Percentiles rank a stretch among this genome's conserved stretches.
These are phyloP conservation scores for Luffa acutangula DNA, from an alignment of 306 rosid species.

Conservation along the genomic window DNA sequence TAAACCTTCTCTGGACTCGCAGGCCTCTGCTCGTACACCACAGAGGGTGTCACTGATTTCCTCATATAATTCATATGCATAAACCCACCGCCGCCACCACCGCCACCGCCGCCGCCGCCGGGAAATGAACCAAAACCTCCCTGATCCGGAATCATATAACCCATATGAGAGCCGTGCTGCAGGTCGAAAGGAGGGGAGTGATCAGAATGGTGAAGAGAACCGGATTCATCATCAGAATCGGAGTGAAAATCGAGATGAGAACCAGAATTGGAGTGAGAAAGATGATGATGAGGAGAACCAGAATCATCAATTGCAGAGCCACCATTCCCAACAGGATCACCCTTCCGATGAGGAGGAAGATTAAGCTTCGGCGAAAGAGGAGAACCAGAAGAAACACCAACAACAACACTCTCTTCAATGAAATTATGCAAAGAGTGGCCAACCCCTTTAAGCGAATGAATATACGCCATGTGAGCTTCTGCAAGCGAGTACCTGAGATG, in stretches of 20 bases:
- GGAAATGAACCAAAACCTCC: conserved; percentile 20
- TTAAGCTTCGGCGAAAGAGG: conserved; percentile 28
- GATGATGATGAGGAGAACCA: conserved; percentile 19
- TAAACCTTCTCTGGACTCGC: conserved; percentile 28
- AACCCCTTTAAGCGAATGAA: conserved; percentile 48
- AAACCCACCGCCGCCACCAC: conserved; percentile 18
- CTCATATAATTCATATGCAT: conserved; percentile 58
- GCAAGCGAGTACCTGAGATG: conserved; percentile 62
- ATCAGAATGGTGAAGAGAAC: conserved; percentile 40
- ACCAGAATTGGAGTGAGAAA: conserved; percentile 42
- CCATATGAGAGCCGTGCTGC: conserved; percentile 13
- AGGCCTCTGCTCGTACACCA: conserved; percentile 56
- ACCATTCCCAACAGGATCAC: conserved; percentile 11
- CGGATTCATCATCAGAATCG: conserved; percentile 39
- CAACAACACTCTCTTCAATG: conserved; percentile 24
- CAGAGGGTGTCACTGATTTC: conserved; percentile 53
- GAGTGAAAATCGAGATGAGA: conserved; percentile 66
- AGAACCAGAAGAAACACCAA: conserved; percentile 14
- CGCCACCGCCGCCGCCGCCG: background rate
- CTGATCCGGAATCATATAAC: conserved; percentile 16
- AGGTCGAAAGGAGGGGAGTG: conserved; percentile 53
- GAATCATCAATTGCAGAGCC: conserved; percentile 6
- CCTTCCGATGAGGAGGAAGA: conserved; percentile 36
- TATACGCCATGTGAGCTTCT: conserved; percentile 61
- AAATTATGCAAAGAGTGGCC: conserved; percentile 62